These are phyloP conservation scores for Penicillium sp. DNA, from an alignment of 2,329 filamentous ascomycete genomes.

Conservation along the genomic window DNA sequence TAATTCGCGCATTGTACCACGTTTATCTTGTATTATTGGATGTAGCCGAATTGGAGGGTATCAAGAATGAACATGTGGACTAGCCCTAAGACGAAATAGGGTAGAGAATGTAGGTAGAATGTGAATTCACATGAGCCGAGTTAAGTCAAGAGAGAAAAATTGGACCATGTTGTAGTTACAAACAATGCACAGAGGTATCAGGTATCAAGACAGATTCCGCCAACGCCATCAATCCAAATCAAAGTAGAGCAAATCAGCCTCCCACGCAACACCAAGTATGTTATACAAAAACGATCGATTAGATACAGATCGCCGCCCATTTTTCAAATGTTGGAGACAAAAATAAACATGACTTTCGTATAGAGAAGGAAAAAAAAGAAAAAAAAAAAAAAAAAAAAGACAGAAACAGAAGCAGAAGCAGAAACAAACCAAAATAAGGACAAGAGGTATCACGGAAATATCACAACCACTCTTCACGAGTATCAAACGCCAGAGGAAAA, in stretches of 20 bases:
- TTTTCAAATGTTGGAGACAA: slow-evolving; percentile 13
- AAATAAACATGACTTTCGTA: slow-evolving; percentile 7
- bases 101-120: too few relatives aligned
- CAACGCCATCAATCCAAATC: slow-evolving; percentile 3
- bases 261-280: slow-evolving; percentile 24
- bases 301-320: slow-evolving; percentile 21
- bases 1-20: too few relatives aligned
- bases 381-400: slow-evolving; percentile 9
- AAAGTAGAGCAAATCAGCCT: slow-evolving; percentile 8
- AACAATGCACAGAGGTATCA: slow-evolving; percentile 4
- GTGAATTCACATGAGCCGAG: background rate
- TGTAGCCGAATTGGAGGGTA: background rate
- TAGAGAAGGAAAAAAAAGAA: slow-evolving; percentile 14
- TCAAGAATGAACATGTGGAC: too few relatives aligned
- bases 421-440: background rate
- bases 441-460: slow-evolving; percentile 3
- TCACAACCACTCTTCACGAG: background rate
- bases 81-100: too few relatives aligned
- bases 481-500: slow-evolving; percentile 26
- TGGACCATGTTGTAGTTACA: background rate
- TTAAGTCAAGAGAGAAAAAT: background rate
- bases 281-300: slow-evolving; percentile 19
- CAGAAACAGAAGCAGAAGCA: slow-evolving; percentile 8
- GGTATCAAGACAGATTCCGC: slow-evolving; percentile 19
- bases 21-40: background rate